Percentiles rank a stretch among this genome's conserved stretches.
phyloP scores from a whole-genome alignment of 495 filamentous ascomycete species.

The Oidiodendron maius region DNA sequence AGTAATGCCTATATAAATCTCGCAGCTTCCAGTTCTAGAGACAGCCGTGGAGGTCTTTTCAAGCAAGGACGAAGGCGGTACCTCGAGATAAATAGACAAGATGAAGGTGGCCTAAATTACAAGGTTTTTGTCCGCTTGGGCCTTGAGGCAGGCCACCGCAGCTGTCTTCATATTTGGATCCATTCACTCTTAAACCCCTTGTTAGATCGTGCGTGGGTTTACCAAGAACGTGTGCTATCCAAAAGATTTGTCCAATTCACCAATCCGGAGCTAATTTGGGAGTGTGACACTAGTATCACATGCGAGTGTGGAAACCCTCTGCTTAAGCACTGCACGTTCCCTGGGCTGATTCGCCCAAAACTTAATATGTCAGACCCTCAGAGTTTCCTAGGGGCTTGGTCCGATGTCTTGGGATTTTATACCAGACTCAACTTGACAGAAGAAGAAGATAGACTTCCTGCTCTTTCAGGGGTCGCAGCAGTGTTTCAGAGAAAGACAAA shows the following conservation, averaged over 20 bases:
- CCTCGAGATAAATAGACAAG: background rate
- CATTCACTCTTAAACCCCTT: background rate
- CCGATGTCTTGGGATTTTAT: background rate
- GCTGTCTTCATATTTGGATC: too few species aligned
- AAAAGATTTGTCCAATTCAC: background rate
- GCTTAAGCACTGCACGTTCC: background rate
- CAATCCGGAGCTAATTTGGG: background rate
- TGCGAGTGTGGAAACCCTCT: background rate
- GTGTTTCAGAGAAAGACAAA: background rate
- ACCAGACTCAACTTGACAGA: background rate
- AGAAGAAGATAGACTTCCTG: background rate
- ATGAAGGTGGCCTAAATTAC: too few species aligned
- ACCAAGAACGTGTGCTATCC: background rate
- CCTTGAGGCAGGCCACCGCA: background rate
- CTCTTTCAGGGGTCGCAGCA: background rate
- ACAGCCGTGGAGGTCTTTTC: background rate
- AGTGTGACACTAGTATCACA: too few species aligned
- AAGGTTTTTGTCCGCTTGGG: background rate
- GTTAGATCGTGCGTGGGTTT: background rate
- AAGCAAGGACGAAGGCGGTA: background rate
- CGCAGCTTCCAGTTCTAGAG: conserved; percentile 3
- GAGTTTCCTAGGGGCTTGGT: background rate
- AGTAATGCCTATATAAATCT: conserved; percentile 8
- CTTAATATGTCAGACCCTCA: background rate
- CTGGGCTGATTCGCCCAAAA: background rate